These are phyloP conservation scores for Endotrypanum monterogeii DNA, from an alignment of 208 protist genomes.

Conservation along the genomic window DNA sequence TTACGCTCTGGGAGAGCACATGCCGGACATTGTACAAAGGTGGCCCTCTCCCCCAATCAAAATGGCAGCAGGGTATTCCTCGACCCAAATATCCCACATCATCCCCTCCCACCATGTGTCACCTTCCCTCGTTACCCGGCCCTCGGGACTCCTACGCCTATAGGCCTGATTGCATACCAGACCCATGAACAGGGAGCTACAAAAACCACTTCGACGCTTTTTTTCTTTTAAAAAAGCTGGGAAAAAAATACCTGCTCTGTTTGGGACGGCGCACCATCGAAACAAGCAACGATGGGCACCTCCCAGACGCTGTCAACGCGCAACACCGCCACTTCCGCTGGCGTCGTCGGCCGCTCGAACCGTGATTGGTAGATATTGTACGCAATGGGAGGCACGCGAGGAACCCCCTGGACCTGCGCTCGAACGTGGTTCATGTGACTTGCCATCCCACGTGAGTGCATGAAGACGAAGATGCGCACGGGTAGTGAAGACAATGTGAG, in stretches of 20 bases:
- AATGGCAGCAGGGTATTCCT: not conserved
- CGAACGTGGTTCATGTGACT: constrained; percentile 83
- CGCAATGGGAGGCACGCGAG: constrained; percentile 51
- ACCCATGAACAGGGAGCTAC: not conserved
- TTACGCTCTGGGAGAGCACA: not conserved
- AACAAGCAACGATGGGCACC: constrained; percentile 56
- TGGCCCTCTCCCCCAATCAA: not conserved
- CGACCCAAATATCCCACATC: not conserved
- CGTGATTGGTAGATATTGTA: constrained; percentile 63
- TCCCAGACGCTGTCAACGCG: constrained; percentile 46
- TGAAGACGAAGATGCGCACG: constrained; percentile 77
- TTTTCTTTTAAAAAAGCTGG: constrained; percentile 28
- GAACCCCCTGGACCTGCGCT: constrained; percentile 34
- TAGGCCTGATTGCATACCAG: not conserved
- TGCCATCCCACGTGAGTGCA: constrained; percentile 51
- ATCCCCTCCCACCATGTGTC: not conserved
- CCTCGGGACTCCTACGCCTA: too few species aligned
- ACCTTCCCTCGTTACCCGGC: not conserved
- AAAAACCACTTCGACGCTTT: not conserved
- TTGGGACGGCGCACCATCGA: constrained; percentile 45
- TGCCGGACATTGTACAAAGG: not conserved
- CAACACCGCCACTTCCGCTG: constrained; percentile 35
- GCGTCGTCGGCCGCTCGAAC: constrained; percentile 30
- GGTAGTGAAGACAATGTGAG: constrained; percentile 16
- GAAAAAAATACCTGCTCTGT: constrained; percentile 44